Percentiles rank a stretch among this genome's conserved stretches.
phyloP scores from a whole-genome alignment of 2,329 filamentous ascomycete species.

The Epicoccum sorghinum region DNA sequence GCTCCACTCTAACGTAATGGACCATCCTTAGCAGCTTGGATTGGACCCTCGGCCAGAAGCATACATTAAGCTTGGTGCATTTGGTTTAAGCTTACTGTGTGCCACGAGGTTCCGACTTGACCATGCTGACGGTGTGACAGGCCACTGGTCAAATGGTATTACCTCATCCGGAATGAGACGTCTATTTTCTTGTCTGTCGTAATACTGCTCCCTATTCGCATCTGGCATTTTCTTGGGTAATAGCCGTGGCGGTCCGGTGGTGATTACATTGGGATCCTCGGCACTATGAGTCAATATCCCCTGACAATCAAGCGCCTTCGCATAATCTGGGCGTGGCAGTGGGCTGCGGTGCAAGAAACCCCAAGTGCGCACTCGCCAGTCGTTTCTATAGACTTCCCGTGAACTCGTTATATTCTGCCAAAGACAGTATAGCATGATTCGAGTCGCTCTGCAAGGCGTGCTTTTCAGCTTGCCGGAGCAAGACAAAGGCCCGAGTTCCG shows the following conservation, averaged over 20 bases:
- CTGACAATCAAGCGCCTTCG: slow-evolving; percentile 13
- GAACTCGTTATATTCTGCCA: slow-evolving; percentile 23
- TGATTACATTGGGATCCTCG: slow-evolving; percentile 4
- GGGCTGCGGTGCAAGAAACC: slow-evolving; percentile 1
- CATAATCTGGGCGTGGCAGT: slow-evolving; percentile 9
- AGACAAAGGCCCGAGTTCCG: slow-evolving; percentile 41
- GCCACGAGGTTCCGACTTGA: slow-evolving; percentile 33
- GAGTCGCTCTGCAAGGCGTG: slow-evolving; percentile 19
- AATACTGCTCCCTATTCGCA: not conserved
- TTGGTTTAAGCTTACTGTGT: slow-evolving; percentile 45
- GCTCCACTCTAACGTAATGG: slow-evolving; percentile 43
- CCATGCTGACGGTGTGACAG: slow-evolving; percentile 21
- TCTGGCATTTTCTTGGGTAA: not conserved
- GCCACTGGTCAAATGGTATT: slow-evolving; percentile 1
- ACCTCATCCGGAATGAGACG: not conserved
- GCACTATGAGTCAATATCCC: slow-evolving; percentile 8
- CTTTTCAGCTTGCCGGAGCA: slow-evolving; percentile 40
- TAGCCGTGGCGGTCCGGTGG: slow-evolving; percentile 6
- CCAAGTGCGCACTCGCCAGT: slow-evolving; percentile 11
- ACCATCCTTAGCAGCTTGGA: slow-evolving; percentile 30
- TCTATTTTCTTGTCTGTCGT: slow-evolving; percentile 4
- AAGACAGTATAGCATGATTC: slow-evolving; percentile 27
- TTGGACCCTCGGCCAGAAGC: slow-evolving; percentile 27
- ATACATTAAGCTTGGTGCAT: slow-evolving; percentile 40
- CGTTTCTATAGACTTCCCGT: slow-evolving; percentile 8